Base-by-base conservation (phyloP, 1,284 basidiomycete species). In the Paramarasmius palmivorus region DNA sequence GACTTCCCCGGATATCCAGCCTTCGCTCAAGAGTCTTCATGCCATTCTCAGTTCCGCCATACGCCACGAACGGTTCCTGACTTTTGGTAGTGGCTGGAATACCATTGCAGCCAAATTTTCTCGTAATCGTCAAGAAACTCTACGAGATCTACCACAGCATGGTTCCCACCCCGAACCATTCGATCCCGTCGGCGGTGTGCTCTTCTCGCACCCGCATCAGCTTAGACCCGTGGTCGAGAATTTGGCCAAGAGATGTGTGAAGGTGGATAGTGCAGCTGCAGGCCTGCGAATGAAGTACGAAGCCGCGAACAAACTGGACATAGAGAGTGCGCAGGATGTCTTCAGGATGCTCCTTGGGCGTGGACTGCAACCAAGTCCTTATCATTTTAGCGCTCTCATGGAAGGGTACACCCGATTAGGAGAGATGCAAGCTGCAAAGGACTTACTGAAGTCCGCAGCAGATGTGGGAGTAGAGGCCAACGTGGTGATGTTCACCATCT, bases 341-440 rank as follows among this genome's bases (percentile, higher is more conserved):
- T 85, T 89, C 59, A 71, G 77, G 36, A 64, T 71, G 9, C 79
- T 91, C 73, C 65, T 87, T 40, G 70, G 74, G 46, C 79, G 81
- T 52, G 89, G 90, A 19, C 74, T 91, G 53, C 78, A 80, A 51
- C 82, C 87, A 5, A 87, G 81, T 61, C 73, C 75, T 51, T 81
- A 88, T 63, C 89, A 92, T 66, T 88, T 82, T 60, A 72, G 75
- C 39, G 83, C 85, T 41, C 69, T 92, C 48, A 84, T 92, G 77
- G 83, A 88, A 63, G 86, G 86, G 26, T 83, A 83, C 57, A 68
- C 74, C 14, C 72, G 68, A 3, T 66, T 67, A 1, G 86, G 85
- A 19, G 74, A 90, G 63, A 69, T 86, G 56, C 61, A 67, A 8
- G 71, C 71, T 17, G 86, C 86, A 20, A 65, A 73, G 55, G 72